Percentiles rank a stretch among this genome's conserved stretches.
Conservation (phyloP, 1,139 yeast genomes). For the Pichia cactophila region DNA sequence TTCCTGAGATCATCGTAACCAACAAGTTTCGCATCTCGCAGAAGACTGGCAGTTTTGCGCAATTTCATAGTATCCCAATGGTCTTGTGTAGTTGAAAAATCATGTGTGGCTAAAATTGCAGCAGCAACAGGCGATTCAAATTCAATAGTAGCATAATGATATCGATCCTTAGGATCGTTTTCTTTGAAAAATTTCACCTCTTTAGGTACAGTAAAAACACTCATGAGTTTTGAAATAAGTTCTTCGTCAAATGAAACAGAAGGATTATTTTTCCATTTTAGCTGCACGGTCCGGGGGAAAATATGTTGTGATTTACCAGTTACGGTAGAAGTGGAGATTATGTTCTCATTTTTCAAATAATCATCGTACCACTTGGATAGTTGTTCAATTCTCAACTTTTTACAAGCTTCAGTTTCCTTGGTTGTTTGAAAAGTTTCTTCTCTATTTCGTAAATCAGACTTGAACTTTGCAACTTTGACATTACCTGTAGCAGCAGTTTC, state of each 20-base stretch:
- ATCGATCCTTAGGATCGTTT: slow-evolving; percentile 25
- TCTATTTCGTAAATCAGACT: slow-evolving; percentile 5
- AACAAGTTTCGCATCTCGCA: slow-evolving; percentile 19
- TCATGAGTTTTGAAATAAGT: slow-evolving; percentile 36
- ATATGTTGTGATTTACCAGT: slow-evolving; percentile 8
- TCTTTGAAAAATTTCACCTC: slow-evolving; percentile 16
- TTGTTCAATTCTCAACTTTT: slow-evolving; percentile 10
- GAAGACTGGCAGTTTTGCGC: slow-evolving; percentile 40
- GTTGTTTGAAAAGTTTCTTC: slow-evolving; percentile 1
- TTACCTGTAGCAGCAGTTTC: neutral
- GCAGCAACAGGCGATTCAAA: slow-evolving; percentile 28
- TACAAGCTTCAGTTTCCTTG: neutral
- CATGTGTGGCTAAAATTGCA: slow-evolving; percentile 33
- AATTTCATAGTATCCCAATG: slow-evolving; percentile 43
- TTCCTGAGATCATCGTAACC: neutral
- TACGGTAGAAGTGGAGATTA: slow-evolving; percentile 6
- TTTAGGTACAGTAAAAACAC: slow-evolving; percentile 37
- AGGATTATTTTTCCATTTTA: slow-evolving; percentile 41
- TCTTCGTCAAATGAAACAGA: slow-evolving; percentile 32
- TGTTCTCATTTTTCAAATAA: slow-evolving; percentile 29
- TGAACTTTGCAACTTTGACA: slow-evolving; percentile 1
- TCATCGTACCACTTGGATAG: slow-evolving; percentile 13
- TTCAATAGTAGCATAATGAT: slow-evolving; percentile 35
- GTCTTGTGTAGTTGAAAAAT: slow-evolving; percentile 35
- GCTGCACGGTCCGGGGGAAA: slow-evolving; percentile 12